Conservation (phyloP, 2,329 filamentous ascomycete species). For the Diaporthe ilicicola region DNA sequence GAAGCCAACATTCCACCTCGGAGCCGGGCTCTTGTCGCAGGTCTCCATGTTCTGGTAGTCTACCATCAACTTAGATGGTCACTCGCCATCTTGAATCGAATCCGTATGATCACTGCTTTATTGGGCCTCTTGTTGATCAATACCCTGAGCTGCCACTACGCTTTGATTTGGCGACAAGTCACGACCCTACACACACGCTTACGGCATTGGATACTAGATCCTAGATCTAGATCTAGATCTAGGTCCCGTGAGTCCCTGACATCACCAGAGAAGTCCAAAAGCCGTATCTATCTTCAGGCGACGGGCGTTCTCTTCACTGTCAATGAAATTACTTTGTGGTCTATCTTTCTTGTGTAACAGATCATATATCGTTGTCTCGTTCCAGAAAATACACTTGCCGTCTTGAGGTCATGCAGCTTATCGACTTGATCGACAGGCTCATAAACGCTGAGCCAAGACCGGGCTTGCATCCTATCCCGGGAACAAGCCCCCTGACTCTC, state of each 20-base stretch:
- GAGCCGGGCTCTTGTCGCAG: constrained; percentile 11
- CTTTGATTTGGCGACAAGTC: neutral
- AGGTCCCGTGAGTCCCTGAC: constrained; percentile 10
- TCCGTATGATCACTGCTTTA: neutral
- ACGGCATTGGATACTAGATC: neutral
- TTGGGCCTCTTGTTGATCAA: neutral
- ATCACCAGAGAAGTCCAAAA: constrained; percentile 9
- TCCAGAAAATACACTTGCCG: neutral
- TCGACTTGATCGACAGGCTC: constrained; percentile 39
- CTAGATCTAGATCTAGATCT: neutral
- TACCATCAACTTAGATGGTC: too few species aligned
- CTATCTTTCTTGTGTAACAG: neutral
- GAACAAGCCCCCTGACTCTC: constrained; percentile 48
- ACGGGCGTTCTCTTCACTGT: neutral
- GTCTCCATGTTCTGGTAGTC: neutral
- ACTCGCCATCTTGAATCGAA: neutral
- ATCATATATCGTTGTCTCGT: neutral
- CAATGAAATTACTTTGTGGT: neutral
- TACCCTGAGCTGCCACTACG: neutral
- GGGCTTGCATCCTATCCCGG: constrained; percentile 50
- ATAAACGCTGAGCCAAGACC: constrained; percentile 41
- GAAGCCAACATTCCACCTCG: constrained; percentile 2
- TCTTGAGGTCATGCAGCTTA: neutral
- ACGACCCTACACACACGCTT: neutral
- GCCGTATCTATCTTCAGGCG: too few species aligned